Evolutionary conservation across 345 rosid species (phyloP).

Genomic region (Mercurialis annua): DNA sequence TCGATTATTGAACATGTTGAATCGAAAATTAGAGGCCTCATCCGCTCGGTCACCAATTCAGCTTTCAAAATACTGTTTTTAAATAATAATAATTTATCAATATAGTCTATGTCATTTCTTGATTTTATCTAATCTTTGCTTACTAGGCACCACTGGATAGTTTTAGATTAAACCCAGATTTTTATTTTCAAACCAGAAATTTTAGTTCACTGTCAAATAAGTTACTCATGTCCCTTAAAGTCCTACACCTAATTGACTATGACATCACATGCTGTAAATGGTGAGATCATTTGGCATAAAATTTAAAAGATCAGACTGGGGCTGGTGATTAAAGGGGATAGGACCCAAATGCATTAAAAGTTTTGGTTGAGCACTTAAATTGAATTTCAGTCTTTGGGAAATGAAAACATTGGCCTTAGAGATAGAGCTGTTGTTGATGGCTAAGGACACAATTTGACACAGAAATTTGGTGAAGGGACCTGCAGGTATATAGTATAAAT

Average conservation of each 20-base stretch:
- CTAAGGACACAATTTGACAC: neutral
- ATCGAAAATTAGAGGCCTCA: too few relatives aligned
- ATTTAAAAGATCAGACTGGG: neutral
- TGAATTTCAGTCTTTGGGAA: conserved; percentile 5
- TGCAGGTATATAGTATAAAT: neutral
- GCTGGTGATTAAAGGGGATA: conserved; percentile 9
- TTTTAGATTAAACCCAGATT: neutral
- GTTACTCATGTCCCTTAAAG: neutral
- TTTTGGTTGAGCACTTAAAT: conserved; percentile 7
- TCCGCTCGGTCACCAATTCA: too few relatives aligned
- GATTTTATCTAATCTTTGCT: too few relatives aligned
- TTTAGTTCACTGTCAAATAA: neutral
- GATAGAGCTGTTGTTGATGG: neutral
- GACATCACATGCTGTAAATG: conserved; percentile 5
- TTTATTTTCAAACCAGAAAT: neutral
- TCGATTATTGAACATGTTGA: too few relatives aligned
- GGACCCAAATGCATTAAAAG: conserved; percentile 24
- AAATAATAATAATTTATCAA: too few relatives aligned
- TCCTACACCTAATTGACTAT: conserved; percentile 1
- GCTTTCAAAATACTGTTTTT: too few relatives aligned
- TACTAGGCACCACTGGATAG: neutral
- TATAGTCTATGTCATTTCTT: too few relatives aligned
- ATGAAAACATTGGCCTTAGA: neutral
- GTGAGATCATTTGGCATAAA: neutral
- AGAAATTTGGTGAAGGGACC: neutral